Evolutionary conservation across 202 grass and related monocot species (phyloP), one percentile per base, ranked within the genome.

Genomic region (Zoysia matrella): DNA sequence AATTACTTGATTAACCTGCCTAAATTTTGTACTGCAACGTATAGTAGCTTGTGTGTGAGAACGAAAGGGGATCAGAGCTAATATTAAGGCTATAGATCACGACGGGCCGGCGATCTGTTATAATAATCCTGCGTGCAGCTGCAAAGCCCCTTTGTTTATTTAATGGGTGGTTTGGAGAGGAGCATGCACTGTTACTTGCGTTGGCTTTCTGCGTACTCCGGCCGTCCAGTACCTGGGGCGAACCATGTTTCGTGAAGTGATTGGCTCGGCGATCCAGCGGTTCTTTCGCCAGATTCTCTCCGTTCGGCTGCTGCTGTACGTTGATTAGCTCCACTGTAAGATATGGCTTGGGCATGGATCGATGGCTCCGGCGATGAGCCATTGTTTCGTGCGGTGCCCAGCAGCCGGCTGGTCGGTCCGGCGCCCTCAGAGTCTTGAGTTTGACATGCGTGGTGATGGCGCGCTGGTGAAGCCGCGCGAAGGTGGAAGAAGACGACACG

Each of bases 201-300:
- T 68, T 12, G 18, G 7, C 65, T 46, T 68, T 68, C 43, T 47
- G 58, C 9, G 43, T n/a, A n/a, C n/a, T n/a, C n/a, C n/a, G n/a
- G n/a, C n/a, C 43, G 16, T 18, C 65, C 44, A 47, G 9, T 77
- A 63, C 50, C 36, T 65, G 11, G 9, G 60, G 45, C 47, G 47
- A 78, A 62, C 36, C 60, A 62, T 53, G 61, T 52, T 65, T 65
- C 47, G n/a, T 9, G 18, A 36, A 68, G 41, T 73, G 60, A 66
- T 75, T 74, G 48, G 42, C 16, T n/a, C n/a, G n/a, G n/a, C n/a
- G n/a, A n/a, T n/a, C n/a, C n/a, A n/a, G n/a, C n/a, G n/a, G n/a
- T n/a, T 74, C 12, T 2, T 14, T 44, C 40, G 39, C n/a, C 71
- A 10, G 48, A 51, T 52, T 50, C 69, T 71, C 9, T 15, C 6